Evolutionary conservation across 805 yeast species (phyloP).

Genomic region (Myxozyma geophila): DNA sequence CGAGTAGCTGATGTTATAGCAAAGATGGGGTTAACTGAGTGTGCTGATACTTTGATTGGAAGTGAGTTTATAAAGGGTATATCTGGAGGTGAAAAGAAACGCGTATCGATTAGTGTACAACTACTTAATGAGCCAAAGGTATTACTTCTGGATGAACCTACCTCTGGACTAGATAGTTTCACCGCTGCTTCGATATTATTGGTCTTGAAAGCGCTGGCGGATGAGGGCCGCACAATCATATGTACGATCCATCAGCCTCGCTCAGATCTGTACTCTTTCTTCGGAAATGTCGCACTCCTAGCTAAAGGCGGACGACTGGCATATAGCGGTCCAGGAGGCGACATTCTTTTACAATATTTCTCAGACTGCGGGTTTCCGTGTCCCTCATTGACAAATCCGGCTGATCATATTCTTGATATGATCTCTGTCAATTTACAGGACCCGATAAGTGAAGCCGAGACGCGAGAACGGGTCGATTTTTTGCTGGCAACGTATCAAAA

Average conservation of each 20-base stretch:
- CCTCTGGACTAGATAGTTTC: slow-evolving; percentile 83
- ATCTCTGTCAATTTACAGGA: slow-evolving; percentile 62
- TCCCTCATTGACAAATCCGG: slow-evolving; percentile 67
- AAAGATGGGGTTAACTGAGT: slow-evolving; percentile 71
- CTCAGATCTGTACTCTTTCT: slow-evolving; percentile 61
- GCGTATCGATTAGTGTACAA: slow-evolving; percentile 83
- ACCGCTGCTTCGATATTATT: slow-evolving; percentile 71
- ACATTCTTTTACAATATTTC: slow-evolving; percentile 58
- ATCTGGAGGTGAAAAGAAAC: slow-evolving; percentile 79
- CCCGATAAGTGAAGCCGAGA: slow-evolving; percentile 48
- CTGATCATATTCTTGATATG: slow-evolving; percentile 74
- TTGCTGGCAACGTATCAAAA: slow-evolving; percentile 42
- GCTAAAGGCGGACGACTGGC: slow-evolving; percentile 75
- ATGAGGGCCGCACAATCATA: slow-evolving; percentile 66
- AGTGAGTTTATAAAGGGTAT: slow-evolving; percentile 64
- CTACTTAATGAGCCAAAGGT: slow-evolving; percentile 72
- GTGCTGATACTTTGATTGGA: slow-evolving; percentile 76
- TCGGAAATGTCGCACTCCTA: slow-evolving; percentile 72
- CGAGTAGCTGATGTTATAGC: slow-evolving; percentile 63
- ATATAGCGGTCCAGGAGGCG: slow-evolving; percentile 53
- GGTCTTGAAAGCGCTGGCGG: slow-evolving; percentile 61
- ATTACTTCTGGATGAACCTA: slow-evolving; percentile 81
- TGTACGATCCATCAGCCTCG: slow-evolving; percentile 86
- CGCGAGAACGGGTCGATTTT: slow-evolving; percentile 49
- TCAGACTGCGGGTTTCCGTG: slow-evolving; percentile 55